These are phyloP conservation scores for Pyropia yezoensis DNA, from an alignment of 23 red algal species.

Conservation along the genomic window DNA sequence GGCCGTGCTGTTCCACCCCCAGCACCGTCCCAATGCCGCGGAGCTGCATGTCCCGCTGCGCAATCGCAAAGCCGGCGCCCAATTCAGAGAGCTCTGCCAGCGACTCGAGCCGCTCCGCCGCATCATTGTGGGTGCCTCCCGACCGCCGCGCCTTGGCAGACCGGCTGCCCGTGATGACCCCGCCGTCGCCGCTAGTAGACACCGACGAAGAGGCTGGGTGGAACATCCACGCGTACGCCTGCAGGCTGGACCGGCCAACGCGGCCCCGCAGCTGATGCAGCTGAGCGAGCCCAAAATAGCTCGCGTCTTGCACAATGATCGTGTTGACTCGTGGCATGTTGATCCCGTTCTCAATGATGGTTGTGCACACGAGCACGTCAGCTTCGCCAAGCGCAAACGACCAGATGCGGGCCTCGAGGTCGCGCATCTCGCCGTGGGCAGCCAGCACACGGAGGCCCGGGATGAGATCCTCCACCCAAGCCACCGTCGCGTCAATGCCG, in stretches of 20 bases:
- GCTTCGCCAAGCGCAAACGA: constrained; percentile 55
- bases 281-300: constrained; percentile 77
- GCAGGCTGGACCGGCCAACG: constrained; percentile 65
- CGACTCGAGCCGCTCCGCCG: constrained; percentile 19
- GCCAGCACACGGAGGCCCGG: constrained; percentile 47
- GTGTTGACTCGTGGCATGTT: constrained; percentile 92
- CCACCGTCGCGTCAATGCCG: constrained; percentile 36
- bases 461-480: constrained; percentile 43
- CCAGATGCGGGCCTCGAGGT: constrained; percentile 72
- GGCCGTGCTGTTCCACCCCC: constrained; percentile 83
- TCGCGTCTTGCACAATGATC: constrained; percentile 70
- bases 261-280: constrained; percentile 96
- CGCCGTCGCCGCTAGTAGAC: neutral
- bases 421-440: constrained; percentile 52
- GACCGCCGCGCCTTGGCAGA: neutral
- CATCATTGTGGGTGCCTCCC: neutral
- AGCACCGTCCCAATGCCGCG: constrained; percentile 80
- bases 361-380: constrained; percentile 83
- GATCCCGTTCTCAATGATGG: constrained; percentile 96
- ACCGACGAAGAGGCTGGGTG: neutral
- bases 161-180: neutral
- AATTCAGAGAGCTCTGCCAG: constrained; percentile 36
- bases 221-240: constrained; percentile 68
- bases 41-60: constrained; percentile 93
- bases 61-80: constrained; percentile 73